phyloP scores from a whole-genome alignment of 331 rosid species.

The Rosa hybrid region DNA sequence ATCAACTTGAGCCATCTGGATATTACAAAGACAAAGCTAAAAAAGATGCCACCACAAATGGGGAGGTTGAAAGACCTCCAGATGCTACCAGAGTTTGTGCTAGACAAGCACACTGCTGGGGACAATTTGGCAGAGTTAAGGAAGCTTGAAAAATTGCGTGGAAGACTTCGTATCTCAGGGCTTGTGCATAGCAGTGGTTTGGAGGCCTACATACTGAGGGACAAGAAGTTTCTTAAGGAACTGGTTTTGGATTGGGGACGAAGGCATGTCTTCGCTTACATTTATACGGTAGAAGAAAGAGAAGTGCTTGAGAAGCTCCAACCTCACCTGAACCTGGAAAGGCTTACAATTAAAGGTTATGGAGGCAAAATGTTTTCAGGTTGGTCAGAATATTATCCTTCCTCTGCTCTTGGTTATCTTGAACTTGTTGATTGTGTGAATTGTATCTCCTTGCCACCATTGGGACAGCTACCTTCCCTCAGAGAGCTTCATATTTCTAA shows the following conservation, averaged over 20 bases:
- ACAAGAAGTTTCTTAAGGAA: constrained; percentile 22
- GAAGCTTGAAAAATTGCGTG: not conserved
- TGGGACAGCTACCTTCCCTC: constrained; percentile 18
- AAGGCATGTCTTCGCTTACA: too few species aligned
- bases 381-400: not conserved
- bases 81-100: not conserved
- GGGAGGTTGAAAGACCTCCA: not conserved
- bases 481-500: not conserved
- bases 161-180: constrained; percentile 22
- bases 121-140: constrained; percentile 9
- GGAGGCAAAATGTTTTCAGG: constrained; percentile 4
- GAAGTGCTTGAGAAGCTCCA: constrained; percentile 29
- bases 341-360: not conserved
- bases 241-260: not conserved
- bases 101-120: not conserved
- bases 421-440: not conserved
- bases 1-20: not conserved
- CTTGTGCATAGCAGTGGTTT: constrained; percentile 13
- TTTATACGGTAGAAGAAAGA: constrained; percentile 4
- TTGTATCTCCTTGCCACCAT: constrained; percentile 10
- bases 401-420: not conserved
- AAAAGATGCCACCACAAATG: constrained; percentile 1
- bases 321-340: constrained; percentile 24
- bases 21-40: not conserved
- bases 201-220: constrained; percentile 21